Conservation (phyloP, 2,329 filamentous ascomycete genomes). For the Lachnellula occidentalis region DNA sequence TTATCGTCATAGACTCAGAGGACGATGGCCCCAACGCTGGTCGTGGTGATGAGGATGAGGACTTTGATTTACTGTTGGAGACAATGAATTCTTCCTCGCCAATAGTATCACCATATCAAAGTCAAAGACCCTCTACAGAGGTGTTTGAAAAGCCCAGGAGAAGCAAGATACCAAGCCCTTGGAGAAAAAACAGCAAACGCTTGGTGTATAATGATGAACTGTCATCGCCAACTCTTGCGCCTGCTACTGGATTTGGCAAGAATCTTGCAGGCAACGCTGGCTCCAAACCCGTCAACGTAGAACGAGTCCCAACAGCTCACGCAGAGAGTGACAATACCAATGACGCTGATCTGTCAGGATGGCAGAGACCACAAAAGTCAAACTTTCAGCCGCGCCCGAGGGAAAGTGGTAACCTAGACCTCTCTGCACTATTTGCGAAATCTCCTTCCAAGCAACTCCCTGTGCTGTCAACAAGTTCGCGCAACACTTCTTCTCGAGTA, state of each 20-base stretch:
- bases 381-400: conserved; percentile 28
- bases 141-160: conserved; percentile 23
- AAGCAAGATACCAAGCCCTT: conserved; percentile 29
- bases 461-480: conserved; percentile 13
- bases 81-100: conserved; percentile 31
- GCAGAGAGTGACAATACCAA: conserved; percentile 6
- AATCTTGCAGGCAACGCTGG: not conserved
- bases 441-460: conserved; percentile 26
- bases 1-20: conserved; percentile 26
- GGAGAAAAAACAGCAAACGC: conserved; percentile 29
- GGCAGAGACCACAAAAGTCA: conserved; percentile 29
- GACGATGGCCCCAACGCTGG: conserved; percentile 7
- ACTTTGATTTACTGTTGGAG: conserved; percentile 29
- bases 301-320: conserved; percentile 1
- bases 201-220: conserved; percentile 29
- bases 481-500: conserved; percentile 1
- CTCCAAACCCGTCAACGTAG: conserved; percentile 13
- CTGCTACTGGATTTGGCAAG: conserved; percentile 3
- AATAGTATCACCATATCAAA: conserved; percentile 3
- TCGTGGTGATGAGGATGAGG: conserved; percentile 24
- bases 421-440: conserved; percentile 24
- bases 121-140: conserved; percentile 10
- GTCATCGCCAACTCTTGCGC: conserved; percentile 12
- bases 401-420: conserved; percentile 17
- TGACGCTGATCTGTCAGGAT: conserved; percentile 21